phyloP scores from a whole-genome alignment of 768 basidiomycete genomes.

The Collybiopsis luxurians region DNA sequence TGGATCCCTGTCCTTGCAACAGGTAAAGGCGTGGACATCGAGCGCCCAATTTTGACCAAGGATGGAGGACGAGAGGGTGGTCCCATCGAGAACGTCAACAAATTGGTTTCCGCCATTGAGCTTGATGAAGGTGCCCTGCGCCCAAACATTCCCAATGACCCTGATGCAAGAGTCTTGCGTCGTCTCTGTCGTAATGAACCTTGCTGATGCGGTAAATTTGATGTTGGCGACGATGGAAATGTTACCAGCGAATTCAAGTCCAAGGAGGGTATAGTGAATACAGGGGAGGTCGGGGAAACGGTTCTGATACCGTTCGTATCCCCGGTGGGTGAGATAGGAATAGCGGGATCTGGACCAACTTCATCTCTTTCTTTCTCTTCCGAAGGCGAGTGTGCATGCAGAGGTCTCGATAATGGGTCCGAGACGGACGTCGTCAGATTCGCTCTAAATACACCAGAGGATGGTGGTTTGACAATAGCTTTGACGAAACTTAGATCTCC shows the following conservation, averaged over 20 bases:
- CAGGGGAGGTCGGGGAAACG: neutral
- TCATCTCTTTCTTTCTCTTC: too few relatives aligned
- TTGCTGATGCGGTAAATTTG: neutral
- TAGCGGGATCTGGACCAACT: too few relatives aligned
- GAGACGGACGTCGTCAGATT: too few relatives aligned
- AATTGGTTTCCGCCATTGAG: too few relatives aligned
- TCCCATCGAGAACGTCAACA: too few relatives aligned
- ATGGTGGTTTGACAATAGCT: neutral
- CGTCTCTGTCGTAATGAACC: neutral
- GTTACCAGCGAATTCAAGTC: neutral
- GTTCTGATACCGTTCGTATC: too few relatives aligned
- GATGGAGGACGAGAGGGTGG: neutral
- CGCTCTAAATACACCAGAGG: too few relatives aligned
- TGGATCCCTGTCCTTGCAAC: neutral
- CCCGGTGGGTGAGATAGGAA: too few relatives aligned
- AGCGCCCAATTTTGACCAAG: neutral
- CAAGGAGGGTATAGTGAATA: constrained; percentile 1
- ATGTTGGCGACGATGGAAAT: neutral
- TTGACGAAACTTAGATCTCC: constrained; percentile 6
- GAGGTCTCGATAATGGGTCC: too few relatives aligned
- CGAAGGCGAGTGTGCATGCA: too few relatives aligned
- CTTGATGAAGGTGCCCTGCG: too few relatives aligned
- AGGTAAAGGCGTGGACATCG: neutral
- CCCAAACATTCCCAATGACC: neutral
- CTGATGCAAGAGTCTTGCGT: neutral